A percentile compares a stretch with the other conserved stretches of the same genome.
Evolutionary conservation across 2,329 filamentous ascomycete genomes (phyloP).

Genomic region (Fusarium sp.): DNA sequence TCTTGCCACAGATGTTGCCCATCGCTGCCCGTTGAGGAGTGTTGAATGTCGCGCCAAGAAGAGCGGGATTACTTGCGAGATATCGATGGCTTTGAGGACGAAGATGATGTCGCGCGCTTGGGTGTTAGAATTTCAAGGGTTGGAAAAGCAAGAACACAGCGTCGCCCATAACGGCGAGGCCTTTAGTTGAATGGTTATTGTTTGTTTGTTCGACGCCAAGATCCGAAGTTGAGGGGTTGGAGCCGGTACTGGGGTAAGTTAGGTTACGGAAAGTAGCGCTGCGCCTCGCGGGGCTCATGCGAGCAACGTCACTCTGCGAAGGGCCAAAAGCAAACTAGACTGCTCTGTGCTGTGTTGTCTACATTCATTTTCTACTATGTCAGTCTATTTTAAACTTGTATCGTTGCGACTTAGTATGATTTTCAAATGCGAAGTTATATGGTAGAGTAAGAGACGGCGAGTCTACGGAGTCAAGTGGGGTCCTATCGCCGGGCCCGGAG

Average conservation of each 20-base stretch:
- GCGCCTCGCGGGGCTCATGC: slow-evolving; percentile 31
- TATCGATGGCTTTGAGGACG: not conserved
- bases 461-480: slow-evolving; percentile 5
- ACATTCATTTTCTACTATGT: not conserved
- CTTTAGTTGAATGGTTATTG: slow-evolving; percentile 2
- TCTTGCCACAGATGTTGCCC: slow-evolving; percentile 89
- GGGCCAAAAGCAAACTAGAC: not conserved
- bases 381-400: not conserved
- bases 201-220: slow-evolving; percentile 20
- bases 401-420: no score
- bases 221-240: slow-evolving; percentile 26
- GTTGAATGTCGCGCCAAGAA: not conserved
- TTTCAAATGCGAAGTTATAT: no score
- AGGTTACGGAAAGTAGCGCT: slow-evolving; percentile 9
- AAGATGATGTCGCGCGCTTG: not conserved
- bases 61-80: not conserved
- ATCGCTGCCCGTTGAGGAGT: slow-evolving; percentile 58
- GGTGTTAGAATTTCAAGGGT: not conserved
- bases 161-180: slow-evolving; percentile 23
- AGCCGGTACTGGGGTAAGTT: not conserved
- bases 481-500: not conserved
- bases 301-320: slow-evolving; percentile 23
- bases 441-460: not conserved
- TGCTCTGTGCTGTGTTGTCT: not conserved
- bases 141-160: not conserved